A percentile compares a stretch with the other conserved stretches of the same genome.
Conservation (phyloP, 164 flowering plant genomes). For the Berberis thunbergii region DNA sequence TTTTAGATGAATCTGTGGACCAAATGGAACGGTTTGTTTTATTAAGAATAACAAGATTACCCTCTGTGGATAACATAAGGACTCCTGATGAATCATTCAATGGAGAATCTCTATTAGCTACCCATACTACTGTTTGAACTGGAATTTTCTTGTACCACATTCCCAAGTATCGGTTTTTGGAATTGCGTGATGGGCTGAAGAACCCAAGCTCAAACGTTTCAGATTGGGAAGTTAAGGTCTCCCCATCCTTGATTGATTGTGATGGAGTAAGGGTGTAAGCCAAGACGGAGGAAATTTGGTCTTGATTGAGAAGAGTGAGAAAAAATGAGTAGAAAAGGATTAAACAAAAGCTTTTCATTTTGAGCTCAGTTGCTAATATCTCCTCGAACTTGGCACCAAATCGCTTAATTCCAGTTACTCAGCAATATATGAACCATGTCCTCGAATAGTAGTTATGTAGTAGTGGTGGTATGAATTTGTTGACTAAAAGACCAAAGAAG, state of each 20-base stretch:
- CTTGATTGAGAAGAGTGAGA: not conserved
- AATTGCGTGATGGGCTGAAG: not conserved
- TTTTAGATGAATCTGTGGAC: not conserved
- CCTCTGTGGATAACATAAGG: not conserved
- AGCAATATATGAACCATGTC: too few relatives aligned
- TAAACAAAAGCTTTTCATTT: too few relatives aligned
- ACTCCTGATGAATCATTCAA: constrained; percentile 24
- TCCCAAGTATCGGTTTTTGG: constrained; percentile 11
- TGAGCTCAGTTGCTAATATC: too few relatives aligned
- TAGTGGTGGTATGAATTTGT: too few relatives aligned
- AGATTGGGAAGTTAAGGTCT: constrained; percentile 2
- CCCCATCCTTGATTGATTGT: not conserved
- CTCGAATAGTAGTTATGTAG: too few relatives aligned
- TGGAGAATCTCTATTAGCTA: constrained; percentile 53
- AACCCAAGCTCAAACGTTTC: constrained; percentile 10
- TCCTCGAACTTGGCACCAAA: too few relatives aligned
- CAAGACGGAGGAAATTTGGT: not conserved
- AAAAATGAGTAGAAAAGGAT: not conserved
- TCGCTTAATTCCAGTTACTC: too few relatives aligned
- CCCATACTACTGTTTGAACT: constrained; percentile 33
- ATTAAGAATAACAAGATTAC: not conserved
- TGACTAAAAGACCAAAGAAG: too few relatives aligned
- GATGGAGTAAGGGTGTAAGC: not conserved
- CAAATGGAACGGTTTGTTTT: not conserved
- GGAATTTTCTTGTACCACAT: constrained; percentile 13